Evolutionary conservation across 1,139 yeast species (phyloP), one percentile per base, ranked within the genome.

Genomic region (Oligophagozyma castellii): DNA sequence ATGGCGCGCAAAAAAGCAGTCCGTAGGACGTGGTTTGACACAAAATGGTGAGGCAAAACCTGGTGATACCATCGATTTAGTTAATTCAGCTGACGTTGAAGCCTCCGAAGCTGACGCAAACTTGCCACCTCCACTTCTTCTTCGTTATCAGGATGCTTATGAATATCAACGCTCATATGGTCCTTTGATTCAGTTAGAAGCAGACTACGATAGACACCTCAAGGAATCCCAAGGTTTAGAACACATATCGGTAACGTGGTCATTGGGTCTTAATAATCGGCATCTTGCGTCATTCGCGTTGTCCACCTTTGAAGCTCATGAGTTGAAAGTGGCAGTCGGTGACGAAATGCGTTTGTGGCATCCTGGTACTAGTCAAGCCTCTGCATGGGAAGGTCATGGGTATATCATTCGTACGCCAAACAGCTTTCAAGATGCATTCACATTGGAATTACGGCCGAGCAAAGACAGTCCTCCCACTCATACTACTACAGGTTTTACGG

Each of bases 131-230:
- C 93, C 93, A 1, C 72, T 79, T 24, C 59, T 78, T 32, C 65
- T 81, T 65, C 64, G 89, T 36, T 86, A 81, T 50, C 69, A 66
- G 32, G 94, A 83, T 53, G 94, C 86, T 0, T 77, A 67, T 50
- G 86, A 83, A 47, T 84, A 86, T 52, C 95, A 84, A 53, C 61
- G 83, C 34, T 68, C 83, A 2, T 84, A 78, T 54, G 92, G 81
- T 5, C 95, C 95, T 0, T 59, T 86, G 35, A 76, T 86, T 19
- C 68, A 80, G 46, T 55, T 75, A 23, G 95, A 84, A 53, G 80
- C 89, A 1, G 92, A 80, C 37, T 71, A 72, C 48, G 94, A 83
- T 52, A 70, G 67, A 42, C 67, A 67, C 37, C 55, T 78, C 38
- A 79, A 77, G 43, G 95, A 83, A 48, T 70, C 84, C 2, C 89